These are phyloP conservation scores for Arabidopsis suecica DNA, from an alignment of 345 rosid species.

Conservation along the genomic window DNA sequence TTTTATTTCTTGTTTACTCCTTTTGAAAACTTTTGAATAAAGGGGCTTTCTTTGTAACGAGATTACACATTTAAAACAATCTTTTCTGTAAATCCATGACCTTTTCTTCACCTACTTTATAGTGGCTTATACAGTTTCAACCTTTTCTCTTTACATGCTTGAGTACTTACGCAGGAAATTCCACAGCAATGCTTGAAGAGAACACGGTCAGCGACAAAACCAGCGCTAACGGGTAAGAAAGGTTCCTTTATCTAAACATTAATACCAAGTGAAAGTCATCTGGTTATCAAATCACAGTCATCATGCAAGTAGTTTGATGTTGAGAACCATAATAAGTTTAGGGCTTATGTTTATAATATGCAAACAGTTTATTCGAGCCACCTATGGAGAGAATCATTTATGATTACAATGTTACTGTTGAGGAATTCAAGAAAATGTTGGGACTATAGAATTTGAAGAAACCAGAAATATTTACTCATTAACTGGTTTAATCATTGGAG, in stretches of 20 bases:
- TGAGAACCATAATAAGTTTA: background rate
- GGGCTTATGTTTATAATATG: background rate
- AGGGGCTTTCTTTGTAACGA: conserved; percentile 34
- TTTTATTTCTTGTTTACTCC: background rate
- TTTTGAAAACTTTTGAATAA: background rate
- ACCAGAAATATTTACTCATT: background rate
- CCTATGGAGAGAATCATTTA: background rate
- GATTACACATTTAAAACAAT: conserved; percentile 4
- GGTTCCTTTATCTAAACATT: background rate
- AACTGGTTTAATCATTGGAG: conserved; percentile 15
- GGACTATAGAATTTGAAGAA: background rate
- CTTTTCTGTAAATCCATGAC: background rate
- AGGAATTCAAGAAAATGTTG: conserved; percentile 5
- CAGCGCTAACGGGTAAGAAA: conserved; percentile 31
- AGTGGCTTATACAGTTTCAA: conserved; percentile 14
- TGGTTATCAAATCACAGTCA: background rate
- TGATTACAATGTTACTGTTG: background rate
- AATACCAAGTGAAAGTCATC: background rate
- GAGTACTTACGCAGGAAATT: conserved; percentile 42
- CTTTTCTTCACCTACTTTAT: background rate
- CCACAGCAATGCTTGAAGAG: conserved; percentile 58
- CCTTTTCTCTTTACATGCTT: conserved; percentile 32
- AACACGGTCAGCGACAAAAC: conserved; percentile 39
- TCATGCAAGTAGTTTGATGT: conserved; percentile 7
- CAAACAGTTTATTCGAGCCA: conserved; percentile 3